Conservation (phyloP, 257 asterid genomes). For the Nicotiana sylvestris region DNA sequence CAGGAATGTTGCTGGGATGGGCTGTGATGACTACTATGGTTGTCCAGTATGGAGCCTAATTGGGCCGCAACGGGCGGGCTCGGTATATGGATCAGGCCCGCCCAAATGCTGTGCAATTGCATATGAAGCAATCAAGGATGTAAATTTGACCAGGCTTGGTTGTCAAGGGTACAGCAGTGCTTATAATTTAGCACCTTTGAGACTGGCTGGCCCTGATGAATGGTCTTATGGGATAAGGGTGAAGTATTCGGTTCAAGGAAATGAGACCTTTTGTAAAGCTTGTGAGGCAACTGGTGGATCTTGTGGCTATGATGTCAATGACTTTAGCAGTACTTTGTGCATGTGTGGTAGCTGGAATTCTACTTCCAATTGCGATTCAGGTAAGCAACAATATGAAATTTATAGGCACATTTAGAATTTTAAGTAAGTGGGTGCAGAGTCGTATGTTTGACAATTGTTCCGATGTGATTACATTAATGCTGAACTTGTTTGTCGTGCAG, state of each 20-base stretch:
- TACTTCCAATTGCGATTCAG: constrained; percentile 70
- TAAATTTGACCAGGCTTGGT: constrained; percentile 63
- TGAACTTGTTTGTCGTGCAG: background rate
- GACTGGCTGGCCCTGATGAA: constrained; percentile 49
- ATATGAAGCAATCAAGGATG: constrained; percentile 41
- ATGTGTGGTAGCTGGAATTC: constrained; percentile 84
- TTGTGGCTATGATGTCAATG: constrained; percentile 58
- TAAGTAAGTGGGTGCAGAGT: no score
- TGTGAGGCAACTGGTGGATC: constrained; percentile 88
- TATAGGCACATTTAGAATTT: no score
- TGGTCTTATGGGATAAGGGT: constrained; percentile 90
- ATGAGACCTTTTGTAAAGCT: constrained; percentile 53
- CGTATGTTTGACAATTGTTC: no score
- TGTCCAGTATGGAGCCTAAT: constrained; percentile 78
- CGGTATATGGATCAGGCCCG: constrained; percentile 59
- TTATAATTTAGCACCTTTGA: constrained; percentile 69
- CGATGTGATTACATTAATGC: background rate
- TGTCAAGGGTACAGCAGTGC: constrained; percentile 95
- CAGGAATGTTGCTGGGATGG: constrained; percentile 72
- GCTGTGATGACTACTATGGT: constrained; percentile 73
- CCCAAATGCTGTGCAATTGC: constrained; percentile 72
- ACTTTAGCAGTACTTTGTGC: constrained; percentile 37
- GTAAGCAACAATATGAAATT: background rate
- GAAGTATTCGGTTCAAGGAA: constrained; percentile 51
- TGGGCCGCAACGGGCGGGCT: constrained; percentile 27